Conservation (phyloP, 1,284 basidiomycete genomes). For the Gymnopus androsaceus region DNA sequence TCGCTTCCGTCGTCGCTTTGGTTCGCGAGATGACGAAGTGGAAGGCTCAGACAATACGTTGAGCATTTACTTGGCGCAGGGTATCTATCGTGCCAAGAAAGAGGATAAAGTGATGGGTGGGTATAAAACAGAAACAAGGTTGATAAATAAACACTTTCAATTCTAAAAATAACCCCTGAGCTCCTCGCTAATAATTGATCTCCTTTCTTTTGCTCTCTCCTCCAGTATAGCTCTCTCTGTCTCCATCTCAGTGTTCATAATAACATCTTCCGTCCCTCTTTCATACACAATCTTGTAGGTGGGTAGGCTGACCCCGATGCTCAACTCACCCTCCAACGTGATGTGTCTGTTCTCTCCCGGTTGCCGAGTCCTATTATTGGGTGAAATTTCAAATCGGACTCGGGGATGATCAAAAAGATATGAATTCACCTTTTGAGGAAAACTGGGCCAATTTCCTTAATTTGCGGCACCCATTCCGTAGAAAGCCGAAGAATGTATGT, state of each 20-base stretch:
- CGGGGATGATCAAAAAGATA: conserved; percentile 21
- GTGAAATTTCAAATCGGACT: background rate
- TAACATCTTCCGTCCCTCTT: conserved; percentile 57
- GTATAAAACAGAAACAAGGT: conserved; percentile 6
- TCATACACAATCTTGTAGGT: conserved; percentile 80
- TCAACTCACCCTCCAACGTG: conserved; percentile 42
- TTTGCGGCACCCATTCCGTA: conserved; percentile 68
- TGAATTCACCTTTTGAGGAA: conserved; percentile 50
- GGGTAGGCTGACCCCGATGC: conserved; percentile 63
- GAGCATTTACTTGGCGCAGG: conserved; percentile 16
- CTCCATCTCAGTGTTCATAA: conserved; percentile 32
- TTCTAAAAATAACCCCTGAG: conserved; percentile 11
- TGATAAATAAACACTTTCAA: conserved; percentile 13
- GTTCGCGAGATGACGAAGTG: background rate
- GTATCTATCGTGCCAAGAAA: conserved; percentile 18
- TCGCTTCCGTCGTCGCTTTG: background rate
- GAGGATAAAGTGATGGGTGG: conserved; percentile 24
- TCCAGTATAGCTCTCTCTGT: conserved; percentile 10
- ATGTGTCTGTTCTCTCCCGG: conserved; percentile 19
- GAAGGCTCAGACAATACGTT: conserved; percentile 6
- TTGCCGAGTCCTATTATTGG: conserved; percentile 38
- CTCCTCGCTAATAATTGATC: background rate
- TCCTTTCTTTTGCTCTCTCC: conserved; percentile 2
- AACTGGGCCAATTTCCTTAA: conserved; percentile 41
- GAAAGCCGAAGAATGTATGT: conserved; percentile 76